Percentiles rank a stretch among this genome's conserved stretches.
Conservation (phyloP, 1,284 basidiomycete genomes). For the Boletellus deceptivus region DNA sequence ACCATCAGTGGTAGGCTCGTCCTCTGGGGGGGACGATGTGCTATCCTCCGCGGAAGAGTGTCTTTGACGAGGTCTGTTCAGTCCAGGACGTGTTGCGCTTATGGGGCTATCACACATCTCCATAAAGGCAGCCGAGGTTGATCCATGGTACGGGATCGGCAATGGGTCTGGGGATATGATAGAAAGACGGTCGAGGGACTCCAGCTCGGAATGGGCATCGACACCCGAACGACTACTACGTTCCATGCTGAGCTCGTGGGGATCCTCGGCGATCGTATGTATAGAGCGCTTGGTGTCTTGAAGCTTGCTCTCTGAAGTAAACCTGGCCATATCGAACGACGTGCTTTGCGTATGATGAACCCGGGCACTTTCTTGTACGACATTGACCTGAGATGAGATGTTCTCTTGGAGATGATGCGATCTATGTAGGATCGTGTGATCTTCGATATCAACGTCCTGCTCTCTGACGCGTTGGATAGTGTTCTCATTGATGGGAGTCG, state of each 20-base stretch:
- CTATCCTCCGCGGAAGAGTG: conserved; percentile 20
- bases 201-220: conserved; percentile 25
- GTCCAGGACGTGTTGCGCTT: conserved; percentile 14
- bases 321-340: conserved; percentile 16
- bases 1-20: conserved; percentile 26
- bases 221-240: conserved; percentile 14
- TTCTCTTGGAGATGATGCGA: conserved; percentile 18
- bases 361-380: conserved; percentile 18
- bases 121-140: conserved; percentile 31
- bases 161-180: conserved; percentile 32
- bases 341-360: conserved; percentile 8
- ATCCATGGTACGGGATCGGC: conserved; percentile 36
- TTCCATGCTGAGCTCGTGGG: conserved; percentile 18
- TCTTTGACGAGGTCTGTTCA: conserved; percentile 5
- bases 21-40: conserved; percentile 32
- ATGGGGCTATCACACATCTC: conserved; percentile 36
- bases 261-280: conserved; percentile 29
- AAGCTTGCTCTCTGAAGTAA: conserved; percentile 15
- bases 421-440: conserved; percentile 13
- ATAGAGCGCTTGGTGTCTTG: conserved; percentile 28
- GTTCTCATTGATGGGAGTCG: conserved; percentile 9
- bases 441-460: conserved; percentile 21
- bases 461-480: conserved; percentile 5
- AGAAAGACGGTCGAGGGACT: conserved; percentile 25
- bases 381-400: conserved; percentile 4